A percentile compares a stretch with the other conserved stretches of the same genome.
phyloP scores from a whole-genome alignment of 176 grass and related monocot species.

The Eleusine indica region DNA sequence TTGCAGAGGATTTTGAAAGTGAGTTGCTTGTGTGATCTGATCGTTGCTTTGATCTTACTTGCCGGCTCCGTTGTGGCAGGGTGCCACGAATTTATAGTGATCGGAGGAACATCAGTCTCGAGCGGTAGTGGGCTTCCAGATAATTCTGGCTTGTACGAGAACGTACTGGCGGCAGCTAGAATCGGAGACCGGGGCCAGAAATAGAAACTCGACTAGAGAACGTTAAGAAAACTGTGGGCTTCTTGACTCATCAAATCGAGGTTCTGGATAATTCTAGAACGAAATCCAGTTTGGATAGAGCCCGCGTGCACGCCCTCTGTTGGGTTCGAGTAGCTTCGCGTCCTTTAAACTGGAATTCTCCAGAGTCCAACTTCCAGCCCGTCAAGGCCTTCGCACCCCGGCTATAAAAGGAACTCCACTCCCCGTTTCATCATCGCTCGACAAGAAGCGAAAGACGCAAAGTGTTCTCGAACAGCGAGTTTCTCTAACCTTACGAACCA shows the following conservation, averaged over 20 bases:
- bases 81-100: constrained; percentile 1
- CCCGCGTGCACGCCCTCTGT: background rate
- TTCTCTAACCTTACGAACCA: too few species aligned
- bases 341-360: background rate
- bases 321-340: background rate
- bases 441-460: too few species aligned
- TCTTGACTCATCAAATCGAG: background rate
- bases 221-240: background rate
- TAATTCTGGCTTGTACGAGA: background rate
- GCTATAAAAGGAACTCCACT: too few species aligned
- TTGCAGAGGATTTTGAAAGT: background rate
- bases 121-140: background rate
- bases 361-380: background rate
- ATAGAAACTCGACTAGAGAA: background rate
- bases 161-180: background rate
- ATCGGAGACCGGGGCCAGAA: background rate
- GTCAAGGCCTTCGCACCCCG: too few species aligned
- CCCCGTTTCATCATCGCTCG: too few species aligned
- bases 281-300: background rate
- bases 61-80: background rate
- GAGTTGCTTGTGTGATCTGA: background rate
- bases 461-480: too few species aligned
- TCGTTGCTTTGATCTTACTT: background rate
- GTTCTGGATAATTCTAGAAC: background rate
- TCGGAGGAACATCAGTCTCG: background rate